Evolutionary conservation across 2,329 filamentous ascomycete species (phyloP), one percentile per base, ranked within the genome.

Genomic region (Alternaria rosae): DNA sequence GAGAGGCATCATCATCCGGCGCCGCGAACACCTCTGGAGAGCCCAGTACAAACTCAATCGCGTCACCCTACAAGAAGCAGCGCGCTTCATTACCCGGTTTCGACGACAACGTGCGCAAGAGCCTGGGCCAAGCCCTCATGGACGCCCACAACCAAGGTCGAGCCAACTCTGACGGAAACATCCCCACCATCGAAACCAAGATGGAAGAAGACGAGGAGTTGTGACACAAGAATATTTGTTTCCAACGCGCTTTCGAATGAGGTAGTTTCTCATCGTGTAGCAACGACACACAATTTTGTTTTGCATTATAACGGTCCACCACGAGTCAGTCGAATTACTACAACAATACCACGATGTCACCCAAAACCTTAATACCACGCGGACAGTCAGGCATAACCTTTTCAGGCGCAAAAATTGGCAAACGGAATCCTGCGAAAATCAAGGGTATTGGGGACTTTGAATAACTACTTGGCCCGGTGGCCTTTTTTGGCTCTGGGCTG

Each of bases 1-100:
- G 64, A 8, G 71, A 74, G 25, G 62, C 68, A 0, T 71, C 77
- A 1, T 70, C 70, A 21, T 71, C 74, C 1, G 76, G 81, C 59
- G 76, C 68, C 61, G 62, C 69, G 79, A 79, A 48, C 54, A 65
- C 53, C 21, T 69, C 52, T 5, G 62, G 70, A 3, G 83, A 84
- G 50, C 76, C 85, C 6, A 80, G 80, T 2, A 82, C 83, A 20
- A 76, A 77, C 8, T 76, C 82, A 5, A 78, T 92, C 21, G 90
- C 89, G 51, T 92, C 90, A 67, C 91, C 91, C 1, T 85, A 92
- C 70, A 93, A 93, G 84, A 92, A 90, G 75, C 89, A 92, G 60
- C 85, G 91, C 35, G 86, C 89, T 2, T 91, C 89, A 70, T 71
- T 88, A 23, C 82, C 84, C 8, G 85, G 82, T 8, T 78, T 82